phyloP scores from a whole-genome alignment of 1,284 basidiomycete species.

The Cryptococcus deneoformans region DNA sequence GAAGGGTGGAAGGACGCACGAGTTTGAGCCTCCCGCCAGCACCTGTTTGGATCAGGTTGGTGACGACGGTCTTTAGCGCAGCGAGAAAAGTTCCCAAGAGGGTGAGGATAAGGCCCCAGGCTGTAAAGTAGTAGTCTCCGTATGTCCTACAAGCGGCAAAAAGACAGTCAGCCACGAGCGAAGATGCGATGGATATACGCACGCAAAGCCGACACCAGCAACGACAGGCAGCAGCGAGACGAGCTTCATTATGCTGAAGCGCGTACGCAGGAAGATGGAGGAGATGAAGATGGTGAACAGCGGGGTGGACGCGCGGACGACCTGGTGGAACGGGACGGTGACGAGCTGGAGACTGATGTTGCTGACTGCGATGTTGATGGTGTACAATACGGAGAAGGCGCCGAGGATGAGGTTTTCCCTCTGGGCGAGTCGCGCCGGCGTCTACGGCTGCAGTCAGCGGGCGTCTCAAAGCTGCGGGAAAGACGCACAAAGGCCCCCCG shows the following conservation, averaged over 20 bases:
- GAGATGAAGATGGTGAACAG: constrained; percentile 83
- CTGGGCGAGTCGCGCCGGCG: constrained; percentile 58
- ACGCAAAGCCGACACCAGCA: constrained; percentile 88
- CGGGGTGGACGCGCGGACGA: constrained; percentile 86
- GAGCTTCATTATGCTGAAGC: constrained; percentile 56
- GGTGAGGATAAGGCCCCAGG: constrained; percentile 76
- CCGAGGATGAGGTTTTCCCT: constrained; percentile 64
- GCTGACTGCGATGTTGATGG: constrained; percentile 88
- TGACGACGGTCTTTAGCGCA: constrained; percentile 85
- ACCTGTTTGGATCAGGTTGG: constrained; percentile 67
- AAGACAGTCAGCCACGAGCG: no score
- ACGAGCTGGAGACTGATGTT: constrained; percentile 84
- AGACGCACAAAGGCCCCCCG: no score
- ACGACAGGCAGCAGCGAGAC: constrained; percentile 82
- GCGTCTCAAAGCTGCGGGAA: neutral
- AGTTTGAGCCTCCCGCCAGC: constrained; percentile 48
- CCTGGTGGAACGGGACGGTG: constrained; percentile 92
- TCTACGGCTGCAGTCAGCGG: constrained; percentile 23
- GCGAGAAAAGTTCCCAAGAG: constrained; percentile 84
- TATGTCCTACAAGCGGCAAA: constrained; percentile 75
- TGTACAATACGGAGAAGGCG: constrained; percentile 81
- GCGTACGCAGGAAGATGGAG: constrained; percentile 51
- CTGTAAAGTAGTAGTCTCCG: constrained; percentile 84
- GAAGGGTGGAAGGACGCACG: constrained; percentile 18
- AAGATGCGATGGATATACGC: no score